These are phyloP conservation scores for Fusarium marasasianum DNA, from an alignment of 2,329 filamentous ascomycete genomes.

Conservation along the genomic window DNA sequence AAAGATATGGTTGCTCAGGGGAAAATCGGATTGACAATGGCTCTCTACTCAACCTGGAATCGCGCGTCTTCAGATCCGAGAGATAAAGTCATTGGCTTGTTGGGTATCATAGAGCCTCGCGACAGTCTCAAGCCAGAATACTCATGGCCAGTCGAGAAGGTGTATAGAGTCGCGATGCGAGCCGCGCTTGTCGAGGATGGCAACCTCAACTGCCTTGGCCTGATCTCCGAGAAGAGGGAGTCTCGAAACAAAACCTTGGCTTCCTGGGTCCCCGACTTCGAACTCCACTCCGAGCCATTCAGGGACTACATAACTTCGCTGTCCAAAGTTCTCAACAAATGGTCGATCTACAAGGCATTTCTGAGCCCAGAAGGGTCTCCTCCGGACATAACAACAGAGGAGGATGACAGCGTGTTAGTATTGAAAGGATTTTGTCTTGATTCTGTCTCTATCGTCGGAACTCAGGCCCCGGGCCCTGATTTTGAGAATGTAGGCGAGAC, in stretches of 20 bases:
- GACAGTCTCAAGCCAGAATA: not conserved
- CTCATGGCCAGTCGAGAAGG: conserved; percentile 9
- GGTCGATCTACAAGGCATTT: not conserved
- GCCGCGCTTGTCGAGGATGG: not conserved
- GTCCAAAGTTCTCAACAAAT: not conserved
- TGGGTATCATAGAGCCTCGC: not conserved
- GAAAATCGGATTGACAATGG: not conserved
- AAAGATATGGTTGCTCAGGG: not conserved
- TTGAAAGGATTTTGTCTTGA: not conserved
- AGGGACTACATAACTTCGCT: not conserved
- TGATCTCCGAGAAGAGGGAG: not conserved
- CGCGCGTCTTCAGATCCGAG: not conserved
- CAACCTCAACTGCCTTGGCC: not conserved
- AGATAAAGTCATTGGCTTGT: conserved; percentile 2
- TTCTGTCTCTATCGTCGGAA: not conserved
- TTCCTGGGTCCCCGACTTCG: conserved; percentile 5
- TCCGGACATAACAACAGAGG: not conserved
- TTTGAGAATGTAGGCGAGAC: not conserved
- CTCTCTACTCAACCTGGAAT: conserved; percentile 8
- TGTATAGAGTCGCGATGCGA: conserved; percentile 3
- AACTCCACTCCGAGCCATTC: not conserved
- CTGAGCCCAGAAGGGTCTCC: too few species aligned
- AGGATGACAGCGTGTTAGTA: not conserved
- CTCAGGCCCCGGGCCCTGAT: not conserved
- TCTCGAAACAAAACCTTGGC: not conserved